Evolutionary conservation across 257 asterid species (phyloP), one percentile per base, ranked within the genome.

Genomic region (Rubia yunnanensis): DNA sequence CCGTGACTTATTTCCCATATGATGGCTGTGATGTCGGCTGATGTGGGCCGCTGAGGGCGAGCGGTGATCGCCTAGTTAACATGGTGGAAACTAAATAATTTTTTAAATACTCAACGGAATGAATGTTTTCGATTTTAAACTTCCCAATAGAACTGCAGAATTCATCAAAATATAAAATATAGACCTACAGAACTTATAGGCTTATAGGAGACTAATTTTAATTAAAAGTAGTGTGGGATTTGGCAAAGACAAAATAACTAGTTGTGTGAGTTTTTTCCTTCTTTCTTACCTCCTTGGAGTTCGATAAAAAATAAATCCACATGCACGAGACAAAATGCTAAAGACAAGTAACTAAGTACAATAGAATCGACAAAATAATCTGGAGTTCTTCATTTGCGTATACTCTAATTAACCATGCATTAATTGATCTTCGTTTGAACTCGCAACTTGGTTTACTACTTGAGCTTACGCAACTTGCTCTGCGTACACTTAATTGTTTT

Each of bases 321-420:
- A 74, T 74, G 86, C 78, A 78, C 72, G 60, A 81, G 71, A 70
- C 77, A 87, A 80, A 41, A 48, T 24, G 72, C 60, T 46, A 44
- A 75, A 30, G 89, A 85, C 95, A 83, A 79, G 66, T 46, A 72
- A 78, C 77, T 55, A 72, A 79, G 57, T 78, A 85, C 91, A 88
- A 30, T 41, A 30, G 72, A 79, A 67, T 73, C 80, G 89, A 88
- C 91, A 81, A 85, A 82, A 24, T 39, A 31, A 72, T 70, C 72
- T 81, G 55, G 8, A 49, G 28, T 7, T 10, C 53, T 71, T 8
- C 32, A 24, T 62, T 44, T 46, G 32, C 57, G 32, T 26, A 31
- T 50, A 10, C 52, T 44, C 8, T 15, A n/a, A n/a, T 30, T 3
- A 27, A 28, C 26, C 53, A 67, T 56, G 57, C 57, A 30, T 59